A percentile compares a stretch with the other conserved stretches of the same genome.
These are phyloP conservation scores for Globisporangium spinosum DNA, from an alignment of 352 stramenopile genomes.

Conservation along the genomic window DNA sequence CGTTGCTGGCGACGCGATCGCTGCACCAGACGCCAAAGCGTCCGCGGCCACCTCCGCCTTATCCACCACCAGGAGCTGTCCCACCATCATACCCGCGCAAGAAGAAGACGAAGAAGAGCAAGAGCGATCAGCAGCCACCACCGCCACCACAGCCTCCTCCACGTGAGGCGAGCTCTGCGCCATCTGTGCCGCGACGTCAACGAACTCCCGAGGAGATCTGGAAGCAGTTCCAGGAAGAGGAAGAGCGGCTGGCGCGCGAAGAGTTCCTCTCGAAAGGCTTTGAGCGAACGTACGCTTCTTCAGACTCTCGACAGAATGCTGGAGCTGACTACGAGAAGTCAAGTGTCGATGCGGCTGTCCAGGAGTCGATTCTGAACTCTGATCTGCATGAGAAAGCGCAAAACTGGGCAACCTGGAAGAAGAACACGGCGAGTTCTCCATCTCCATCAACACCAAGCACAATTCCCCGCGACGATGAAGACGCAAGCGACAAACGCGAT, in stretches of 20 bases:
- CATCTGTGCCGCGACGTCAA: conserved; percentile 20
- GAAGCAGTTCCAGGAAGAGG: conserved; percentile 60
- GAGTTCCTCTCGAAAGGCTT: conserved; percentile 67
- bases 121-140: conserved; percentile 6
- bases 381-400: conserved; percentile 35
- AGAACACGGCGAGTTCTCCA: conserved; percentile 4
- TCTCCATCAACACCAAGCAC: background rate
- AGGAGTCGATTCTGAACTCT: conserved; percentile 35
- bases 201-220: conserved; percentile 69
- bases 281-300: conserved; percentile 43
- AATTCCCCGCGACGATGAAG: background rate
- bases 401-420: conserved; percentile 39
- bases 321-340: background rate
- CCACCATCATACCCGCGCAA: conserved; percentile 23
- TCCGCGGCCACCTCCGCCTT: conserved; percentile 1
- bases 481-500: background rate
- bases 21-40: background rate
- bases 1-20: conserved; percentile 18
- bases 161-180: background rate
- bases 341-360: conserved; percentile 8
- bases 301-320: background rate
- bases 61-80: background rate
- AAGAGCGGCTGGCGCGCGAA: conserved; percentile 53
- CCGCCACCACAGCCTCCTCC: background rate
- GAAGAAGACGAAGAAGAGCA: conserved; percentile 16